Base-by-base conservation (phyloP, 441 rosid genomes). In the Gossypium schwendimanii region DNA sequence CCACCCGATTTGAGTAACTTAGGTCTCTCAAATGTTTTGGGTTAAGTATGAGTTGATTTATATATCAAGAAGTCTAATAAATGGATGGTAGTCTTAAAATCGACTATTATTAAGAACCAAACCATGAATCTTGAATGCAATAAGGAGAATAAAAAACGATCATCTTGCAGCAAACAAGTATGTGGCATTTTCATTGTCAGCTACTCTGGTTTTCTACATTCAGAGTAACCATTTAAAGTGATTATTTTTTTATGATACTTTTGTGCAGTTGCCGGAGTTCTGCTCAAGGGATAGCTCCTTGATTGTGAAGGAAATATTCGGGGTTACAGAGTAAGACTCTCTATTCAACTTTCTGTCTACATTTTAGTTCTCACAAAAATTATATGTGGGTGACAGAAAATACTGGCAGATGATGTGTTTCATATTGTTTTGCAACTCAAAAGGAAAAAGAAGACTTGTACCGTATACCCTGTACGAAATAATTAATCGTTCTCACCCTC, bases 231-330 rank as follows among this genome's bases (percentile, higher is more conserved):
- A 50, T 49, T 49, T 67, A 6, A 61, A 53, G 71, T 69, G 75
- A 64, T 62, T 67, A 47, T 52, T 5, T 49, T 78, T 74, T 70
- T 55, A 61, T 77, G 70, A n/a, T 52, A 58, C 18, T 75, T 71
- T 45, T 78, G 80, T 58, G 54, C 76, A 95, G 97, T 84, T 92
- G 81, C 97, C 93, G 36, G 99, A 92, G 81, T 88, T 95, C 82
- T 90, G 96, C 75, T 80, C 85, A 3, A 80, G 84, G 81, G 95
- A 91, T 77, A 88, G 80, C 85, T 88, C 99, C 49, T 85, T 95
- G 28, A 81, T 88, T 39, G 86, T 93, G 45, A 92, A 92, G 86
- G 97, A 95, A 84, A 90, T 95, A 73, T 93, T 91, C 31, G 98
- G 99, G 75, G 99, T 89, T 50, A 76, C 97, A 81, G 99, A 91